Percentiles rank a stretch among this genome's conserved stretches.
Evolutionary conservation across 768 basidiomycete species (phyloP).

Genomic region (Termitomyces sp.): DNA sequence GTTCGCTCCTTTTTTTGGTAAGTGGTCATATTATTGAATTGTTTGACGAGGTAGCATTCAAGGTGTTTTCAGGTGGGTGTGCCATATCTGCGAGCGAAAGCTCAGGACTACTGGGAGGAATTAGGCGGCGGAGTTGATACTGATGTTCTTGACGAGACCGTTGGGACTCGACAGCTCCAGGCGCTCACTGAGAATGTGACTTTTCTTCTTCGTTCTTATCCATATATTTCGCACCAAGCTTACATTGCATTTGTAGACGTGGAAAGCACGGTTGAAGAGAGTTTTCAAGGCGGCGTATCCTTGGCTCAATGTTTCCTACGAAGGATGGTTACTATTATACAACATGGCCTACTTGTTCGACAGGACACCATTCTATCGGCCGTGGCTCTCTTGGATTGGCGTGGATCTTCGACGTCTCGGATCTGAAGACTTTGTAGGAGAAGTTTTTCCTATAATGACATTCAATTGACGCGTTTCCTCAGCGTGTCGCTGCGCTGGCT

Average conservation of each 20-base stretch:
- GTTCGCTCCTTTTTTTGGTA: conserved; percentile 78
- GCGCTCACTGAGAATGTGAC: conserved; percentile 51
- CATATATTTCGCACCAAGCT: conserved; percentile 6
- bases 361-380: conserved; percentile 78
- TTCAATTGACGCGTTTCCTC: conserved; percentile 7
- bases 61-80: conserved; percentile 60
- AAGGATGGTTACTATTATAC: conserved; percentile 77
- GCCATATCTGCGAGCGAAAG: conserved; percentile 86
- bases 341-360: conserved; percentile 92
- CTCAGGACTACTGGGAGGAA: conserved; percentile 86
- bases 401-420: conserved; percentile 78
- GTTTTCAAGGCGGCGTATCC: conserved; percentile 77
- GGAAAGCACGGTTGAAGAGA: conserved; percentile 48
- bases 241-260: conserved; percentile 32
- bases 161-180: conserved; percentile 37
- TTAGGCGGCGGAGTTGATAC: conserved; percentile 75
- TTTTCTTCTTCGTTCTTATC: conserved; percentile 1
- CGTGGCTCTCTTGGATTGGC: conserved; percentile 86
- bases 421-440: conserved; percentile 71
- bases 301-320: conserved; percentile 70
- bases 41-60: background rate
- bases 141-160: conserved; percentile 58
- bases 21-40: conserved; percentile 18
- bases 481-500: conserved; percentile 38
- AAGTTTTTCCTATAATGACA: background rate